phyloP scores from a whole-genome alignment of 306 rosid species.

The Dalbergia oliveri region DNA sequence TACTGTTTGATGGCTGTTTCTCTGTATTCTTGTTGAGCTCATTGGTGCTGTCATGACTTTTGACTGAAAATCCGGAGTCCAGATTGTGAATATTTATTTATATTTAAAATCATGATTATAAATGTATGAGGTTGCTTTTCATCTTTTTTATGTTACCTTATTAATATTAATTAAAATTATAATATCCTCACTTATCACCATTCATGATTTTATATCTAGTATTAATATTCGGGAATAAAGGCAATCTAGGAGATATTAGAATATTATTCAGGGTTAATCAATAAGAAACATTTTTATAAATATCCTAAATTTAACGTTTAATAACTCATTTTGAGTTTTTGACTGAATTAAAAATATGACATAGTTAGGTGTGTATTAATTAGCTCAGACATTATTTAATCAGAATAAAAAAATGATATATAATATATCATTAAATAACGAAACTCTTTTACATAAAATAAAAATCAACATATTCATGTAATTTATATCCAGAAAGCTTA shows the following conservation, averaged over 20 bases:
- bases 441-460: no score
- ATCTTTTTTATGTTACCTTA: no score
- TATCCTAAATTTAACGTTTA: no score
- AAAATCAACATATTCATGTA: not conserved
- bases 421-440: no score
- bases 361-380: no score
- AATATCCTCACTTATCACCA: not conserved
- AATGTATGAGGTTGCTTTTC: not conserved
- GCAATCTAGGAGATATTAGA: not conserved
- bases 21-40: not conserved
- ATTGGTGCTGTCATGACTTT: constrained; percentile 5
- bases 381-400: no score
- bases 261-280: no score
- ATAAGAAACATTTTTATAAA: no score
- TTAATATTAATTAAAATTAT: no score
- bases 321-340: no score
- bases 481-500: not conserved
- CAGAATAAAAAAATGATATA: no score
- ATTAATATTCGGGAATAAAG: not conserved
- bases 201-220: not conserved
- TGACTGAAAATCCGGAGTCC: not conserved
- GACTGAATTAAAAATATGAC: no score
- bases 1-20: not conserved
- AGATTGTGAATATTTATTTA: not conserved
- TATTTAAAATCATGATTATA: not conserved